Percentiles rank a stretch among this genome's conserved stretches.
phyloP scores from a whole-genome alignment of 2,329 filamentous ascomycete genomes.

The Hypoxylon sp. region DNA sequence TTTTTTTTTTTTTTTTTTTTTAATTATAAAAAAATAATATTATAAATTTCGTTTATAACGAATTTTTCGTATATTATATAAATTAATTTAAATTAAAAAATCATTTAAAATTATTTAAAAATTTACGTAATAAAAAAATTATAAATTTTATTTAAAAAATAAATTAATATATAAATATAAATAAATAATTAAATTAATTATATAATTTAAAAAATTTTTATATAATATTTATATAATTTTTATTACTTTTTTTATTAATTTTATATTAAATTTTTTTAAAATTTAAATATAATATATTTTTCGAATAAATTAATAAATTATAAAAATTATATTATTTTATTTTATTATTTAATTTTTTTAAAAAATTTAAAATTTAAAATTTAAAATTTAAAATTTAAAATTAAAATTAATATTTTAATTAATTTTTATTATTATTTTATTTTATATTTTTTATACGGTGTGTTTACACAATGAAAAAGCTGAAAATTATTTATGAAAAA shows the following conservation, averaged over 20 bases:
- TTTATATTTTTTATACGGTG: background rate
- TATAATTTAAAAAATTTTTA: background rate
- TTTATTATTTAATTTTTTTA: background rate
- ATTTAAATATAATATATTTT: background rate
- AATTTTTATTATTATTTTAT: background rate
- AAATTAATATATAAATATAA: background rate
- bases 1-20: too few species aligned
- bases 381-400: background rate
- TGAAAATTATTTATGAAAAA: slow-evolving; percentile 3
- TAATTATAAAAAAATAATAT: too few species aligned
- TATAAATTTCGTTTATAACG: background rate
- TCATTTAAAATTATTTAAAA: background rate
- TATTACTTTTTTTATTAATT: background rate
- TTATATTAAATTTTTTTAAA: background rate
- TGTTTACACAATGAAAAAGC: slow-evolving; percentile 1
- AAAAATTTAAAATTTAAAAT: background rate
- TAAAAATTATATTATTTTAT: background rate
- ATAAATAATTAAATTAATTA: background rate
- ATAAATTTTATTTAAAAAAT: background rate
- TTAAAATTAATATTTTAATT: background rate
- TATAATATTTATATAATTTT: slow-evolving; percentile 1
- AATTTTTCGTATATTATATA: background rate
- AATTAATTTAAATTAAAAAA: background rate
- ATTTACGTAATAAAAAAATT: background rate
- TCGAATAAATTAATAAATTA: background rate